Conservation (phyloP, 257 asterid species). For the Solanum megistacrolobum region DNA sequence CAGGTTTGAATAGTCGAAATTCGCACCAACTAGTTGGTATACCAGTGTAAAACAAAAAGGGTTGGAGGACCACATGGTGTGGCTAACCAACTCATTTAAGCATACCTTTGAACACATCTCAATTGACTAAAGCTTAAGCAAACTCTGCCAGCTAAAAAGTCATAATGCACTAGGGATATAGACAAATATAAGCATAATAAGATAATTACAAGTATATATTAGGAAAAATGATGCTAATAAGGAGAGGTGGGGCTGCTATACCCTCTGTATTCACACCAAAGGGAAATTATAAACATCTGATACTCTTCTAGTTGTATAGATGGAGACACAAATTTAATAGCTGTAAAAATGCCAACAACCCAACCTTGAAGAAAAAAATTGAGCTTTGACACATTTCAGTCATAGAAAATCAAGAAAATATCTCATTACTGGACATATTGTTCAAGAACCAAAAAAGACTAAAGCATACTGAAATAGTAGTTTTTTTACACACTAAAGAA, state of each 20-base stretch:
- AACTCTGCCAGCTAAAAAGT: neutral
- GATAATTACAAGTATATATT: neutral
- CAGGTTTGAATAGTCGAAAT: neutral
- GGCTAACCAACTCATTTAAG: neutral
- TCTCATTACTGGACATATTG: neutral
- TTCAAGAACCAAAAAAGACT: neutral
- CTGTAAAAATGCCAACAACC: neutral
- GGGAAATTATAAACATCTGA: neutral
- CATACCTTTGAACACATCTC: neutral
- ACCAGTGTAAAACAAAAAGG: neutral
- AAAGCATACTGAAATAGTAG: neutral
- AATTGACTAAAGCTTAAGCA: neutral
- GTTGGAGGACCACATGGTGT: neutral
- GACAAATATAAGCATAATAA: neutral
- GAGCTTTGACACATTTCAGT: neutral
- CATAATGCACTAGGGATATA: neutral
- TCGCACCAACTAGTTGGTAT: neutral
- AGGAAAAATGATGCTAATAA: neutral
- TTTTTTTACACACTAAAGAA: neutral
- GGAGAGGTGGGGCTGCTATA: neutral
- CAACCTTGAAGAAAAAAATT: neutral
- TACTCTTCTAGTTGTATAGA: neutral
- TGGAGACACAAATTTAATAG: neutral
- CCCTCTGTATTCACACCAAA: neutral
- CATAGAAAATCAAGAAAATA: neutral